Percentiles rank a stretch among this genome's conserved stretches.
These are phyloP conservation scores for Plasmodium vivax DNA, from an alignment of 169 alveolate genomes.

Conservation along the genomic window DNA sequence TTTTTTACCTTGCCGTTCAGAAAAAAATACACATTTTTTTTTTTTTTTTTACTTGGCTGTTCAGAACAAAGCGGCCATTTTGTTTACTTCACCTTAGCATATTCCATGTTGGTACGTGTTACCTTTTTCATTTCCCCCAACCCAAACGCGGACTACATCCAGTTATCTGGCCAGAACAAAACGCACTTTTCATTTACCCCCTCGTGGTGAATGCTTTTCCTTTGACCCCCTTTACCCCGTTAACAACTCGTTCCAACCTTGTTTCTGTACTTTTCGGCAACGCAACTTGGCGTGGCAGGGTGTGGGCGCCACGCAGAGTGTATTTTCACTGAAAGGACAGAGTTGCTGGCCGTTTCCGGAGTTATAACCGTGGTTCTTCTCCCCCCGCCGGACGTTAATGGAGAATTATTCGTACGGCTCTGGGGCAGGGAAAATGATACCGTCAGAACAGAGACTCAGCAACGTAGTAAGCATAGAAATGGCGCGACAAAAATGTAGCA, in stretches of 20 bases:
- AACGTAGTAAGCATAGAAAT: slow-evolving; percentile 10
- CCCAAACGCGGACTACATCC: not conserved
- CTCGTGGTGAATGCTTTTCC: not conserved
- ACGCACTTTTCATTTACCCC: not conserved
- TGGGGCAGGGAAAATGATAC: slow-evolving; percentile 17
- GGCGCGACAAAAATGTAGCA: not conserved
- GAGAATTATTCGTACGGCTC: slow-evolving; percentile 35
- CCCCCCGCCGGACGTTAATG: not conserved
- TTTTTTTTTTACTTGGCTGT: not conserved
- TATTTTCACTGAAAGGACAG: not conserved
- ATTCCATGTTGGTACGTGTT: not conserved
- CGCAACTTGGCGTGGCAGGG: not conserved
- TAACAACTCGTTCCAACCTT: not conserved
- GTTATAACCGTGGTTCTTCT: not conserved
- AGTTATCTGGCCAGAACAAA: not conserved
- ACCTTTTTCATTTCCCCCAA: not conserved
- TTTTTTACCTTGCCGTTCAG: slow-evolving; percentile 13
- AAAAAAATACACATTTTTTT: not conserved
- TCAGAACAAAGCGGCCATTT: not conserved
- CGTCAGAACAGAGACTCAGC: slow-evolving; percentile 55
- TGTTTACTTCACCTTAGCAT: slow-evolving; percentile 11
- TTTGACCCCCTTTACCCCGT: not conserved
- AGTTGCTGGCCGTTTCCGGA: not conserved
- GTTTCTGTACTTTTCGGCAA: not conserved
- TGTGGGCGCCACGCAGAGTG: slow-evolving; percentile 8